phyloP scores from a whole-genome alignment of 2,329 filamentous ascomycete species.

The Colletotrichum orbiculare region DNA sequence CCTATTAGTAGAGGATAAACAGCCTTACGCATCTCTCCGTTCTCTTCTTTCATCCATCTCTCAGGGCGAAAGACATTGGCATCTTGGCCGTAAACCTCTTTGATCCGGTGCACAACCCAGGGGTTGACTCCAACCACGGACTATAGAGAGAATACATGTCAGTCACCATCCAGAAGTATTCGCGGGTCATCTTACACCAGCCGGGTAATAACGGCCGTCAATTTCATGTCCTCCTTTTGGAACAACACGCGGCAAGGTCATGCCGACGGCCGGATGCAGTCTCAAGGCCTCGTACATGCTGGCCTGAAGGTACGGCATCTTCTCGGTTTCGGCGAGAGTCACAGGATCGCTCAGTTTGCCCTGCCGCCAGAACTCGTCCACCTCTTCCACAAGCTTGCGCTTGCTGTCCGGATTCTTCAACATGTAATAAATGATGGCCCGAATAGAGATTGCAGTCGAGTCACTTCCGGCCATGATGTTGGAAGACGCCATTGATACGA shows the following conservation, averaged over 20 bases:
- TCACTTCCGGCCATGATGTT: constrained; percentile 28
- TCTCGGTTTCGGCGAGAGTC: constrained; percentile 18
- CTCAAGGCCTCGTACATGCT: constrained; percentile 25
- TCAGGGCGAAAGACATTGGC: constrained; percentile 26
- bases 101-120: constrained; percentile 41
- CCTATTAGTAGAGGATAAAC: rapidly evolving
- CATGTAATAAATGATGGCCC: constrained; percentile 19
- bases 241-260: constrained; percentile 27
- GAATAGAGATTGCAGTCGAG: constrained; percentile 23
- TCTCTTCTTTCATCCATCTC: constrained; percentile 22
- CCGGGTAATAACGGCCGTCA: constrained; percentile 39
- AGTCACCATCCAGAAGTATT: too few relatives aligned
- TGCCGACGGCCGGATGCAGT: constrained; percentile 23
- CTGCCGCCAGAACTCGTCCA: constrained; percentile 9
- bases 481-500: constrained; percentile 16
- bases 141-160: not conserved
- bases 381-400: constrained; percentile 4
- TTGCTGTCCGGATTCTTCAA: constrained; percentile 17
- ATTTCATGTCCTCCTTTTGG: constrained; percentile 31
- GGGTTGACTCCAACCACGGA: constrained; percentile 41
- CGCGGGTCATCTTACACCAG: constrained; percentile 34
- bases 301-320: constrained; percentile 26
- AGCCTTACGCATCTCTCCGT: constrained; percentile 22
- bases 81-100: constrained; percentile 17
- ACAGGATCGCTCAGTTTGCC: constrained; percentile 10